Evolutionary conservation across 306 rosid species (phyloP), one percentile per base, ranked within the genome.

Genomic region (Phaseolus lunatus): DNA sequence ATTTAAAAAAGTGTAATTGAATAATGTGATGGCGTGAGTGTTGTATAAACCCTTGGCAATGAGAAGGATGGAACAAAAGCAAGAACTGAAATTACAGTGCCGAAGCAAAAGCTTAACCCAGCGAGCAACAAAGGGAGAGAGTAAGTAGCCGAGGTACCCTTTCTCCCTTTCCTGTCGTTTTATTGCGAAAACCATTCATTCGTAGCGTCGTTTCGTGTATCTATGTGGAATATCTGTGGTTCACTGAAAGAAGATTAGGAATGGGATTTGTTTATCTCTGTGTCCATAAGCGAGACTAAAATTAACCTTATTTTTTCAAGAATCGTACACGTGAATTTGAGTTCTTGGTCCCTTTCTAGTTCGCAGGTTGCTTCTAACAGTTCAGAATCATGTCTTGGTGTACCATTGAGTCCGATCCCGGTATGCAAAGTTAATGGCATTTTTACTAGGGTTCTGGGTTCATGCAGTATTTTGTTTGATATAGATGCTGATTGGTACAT

Each of bases 391-490:
- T 95, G 97, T 92, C 99, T 86, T 95, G 99, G 99, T 95, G 99
- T 78, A 92, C 99, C n/a, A 92, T 95, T 83, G 99, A 95, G 81
- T 95, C 99, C 43, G 99, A 95, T 87, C 99, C 97, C 2, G 97
- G 99, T 95, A 91, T 72, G 81, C 16, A 0, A 2, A 23, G 1
- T 75, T 18, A 11, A 64, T 71, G 43, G 35, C 4, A 61, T 50
- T 59, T 39, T 73, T 24, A 15, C 3, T 69, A 22, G 76, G 72
- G 59, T 72, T 77, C n/a, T 65, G 65, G 56, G 71, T 12, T 75
- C 23, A 9, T 10, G 4, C 4, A 43, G 72, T 56, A 4, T 59
- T 1, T 49, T 74, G 49, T 27, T 53, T 81, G 3, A 47, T 27
- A 37, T 61, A n/a, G 26, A 15, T 78, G 82, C 26, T 37, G 53